A percentile compares a stretch with the other conserved stretches of the same genome.
Evolutionary conservation across 352 stramenopile species (phyloP).

Genomic region (Elongisporangium senticosum): DNA sequence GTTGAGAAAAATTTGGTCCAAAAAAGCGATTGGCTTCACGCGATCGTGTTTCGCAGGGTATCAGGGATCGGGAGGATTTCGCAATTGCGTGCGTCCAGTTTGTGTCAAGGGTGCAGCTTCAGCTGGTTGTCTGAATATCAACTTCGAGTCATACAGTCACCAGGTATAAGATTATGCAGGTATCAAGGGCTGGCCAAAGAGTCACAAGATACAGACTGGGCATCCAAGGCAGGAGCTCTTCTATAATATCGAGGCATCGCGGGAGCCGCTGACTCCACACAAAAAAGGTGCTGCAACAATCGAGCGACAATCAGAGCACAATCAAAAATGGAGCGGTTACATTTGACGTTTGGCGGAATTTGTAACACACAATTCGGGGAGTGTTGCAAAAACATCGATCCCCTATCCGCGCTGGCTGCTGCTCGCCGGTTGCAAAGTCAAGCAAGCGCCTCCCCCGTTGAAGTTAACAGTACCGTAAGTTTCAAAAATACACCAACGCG

Average conservation of each 20-base stretch:
- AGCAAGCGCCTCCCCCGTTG: background rate
- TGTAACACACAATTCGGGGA: background rate
- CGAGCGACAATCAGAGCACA: background rate
- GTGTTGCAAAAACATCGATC: background rate
- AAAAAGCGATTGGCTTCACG: background rate
- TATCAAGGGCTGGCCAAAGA: background rate
- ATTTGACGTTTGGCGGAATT: background rate
- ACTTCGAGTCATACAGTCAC: background rate
- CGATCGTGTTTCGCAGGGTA: background rate
- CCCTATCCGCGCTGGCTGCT: background rate
- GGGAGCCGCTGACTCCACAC: background rate
- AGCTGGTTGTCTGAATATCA: background rate
- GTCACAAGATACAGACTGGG: background rate
- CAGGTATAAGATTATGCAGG: background rate
- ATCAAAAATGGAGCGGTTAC: background rate
- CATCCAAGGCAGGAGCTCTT: background rate
- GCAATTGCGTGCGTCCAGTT: background rate
- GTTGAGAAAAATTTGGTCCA: background rate
- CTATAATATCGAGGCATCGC: background rate
- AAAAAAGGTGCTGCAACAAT: background rate
- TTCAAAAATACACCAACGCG: background rate
- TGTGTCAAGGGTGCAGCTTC: background rate
- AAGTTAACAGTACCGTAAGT: background rate
- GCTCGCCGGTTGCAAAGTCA: background rate
- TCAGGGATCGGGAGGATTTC: background rate